phyloP scores from a whole-genome alignment of 2,329 filamentous ascomycete species.

The Epichloe festucae region DNA sequence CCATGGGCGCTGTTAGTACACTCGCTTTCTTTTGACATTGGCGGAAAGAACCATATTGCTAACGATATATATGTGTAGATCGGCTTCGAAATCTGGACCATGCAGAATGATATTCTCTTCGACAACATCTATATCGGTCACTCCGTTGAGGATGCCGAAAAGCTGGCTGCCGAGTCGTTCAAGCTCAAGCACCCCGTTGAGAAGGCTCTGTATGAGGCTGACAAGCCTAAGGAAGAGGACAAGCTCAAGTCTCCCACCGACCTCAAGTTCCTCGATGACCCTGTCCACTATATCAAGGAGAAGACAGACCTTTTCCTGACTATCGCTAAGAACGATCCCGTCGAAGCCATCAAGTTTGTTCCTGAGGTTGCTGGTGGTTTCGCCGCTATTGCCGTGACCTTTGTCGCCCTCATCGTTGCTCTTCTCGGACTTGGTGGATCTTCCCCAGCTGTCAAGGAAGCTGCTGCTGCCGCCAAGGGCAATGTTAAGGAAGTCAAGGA shows the following conservation, averaged over 20 bases:
- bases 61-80: slow-evolving; percentile 39
- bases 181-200: slow-evolving; percentile 78
- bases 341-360: slow-evolving; percentile 77
- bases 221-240: slow-evolving; percentile 59
- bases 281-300: slow-evolving; percentile 75
- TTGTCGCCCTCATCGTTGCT: slow-evolving; percentile 58
- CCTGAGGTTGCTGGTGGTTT: slow-evolving; percentile 81
- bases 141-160: slow-evolving; percentile 82
- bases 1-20: slow-evolving; percentile 80
- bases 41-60: slow-evolving; percentile 6
- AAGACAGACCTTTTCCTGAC: slow-evolving; percentile 86
- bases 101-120: slow-evolving; percentile 97
- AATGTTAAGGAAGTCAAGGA: slow-evolving; percentile 59
- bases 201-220: slow-evolving; percentile 63
- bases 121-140: slow-evolving; percentile 99
- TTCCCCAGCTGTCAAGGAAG: slow-evolving; percentile 61
- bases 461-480: slow-evolving; percentile 49
- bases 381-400: slow-evolving; percentile 53
- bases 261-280: slow-evolving; percentile 83
- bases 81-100: slow-evolving; percentile 99
- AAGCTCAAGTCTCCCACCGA: slow-evolving; percentile 59
- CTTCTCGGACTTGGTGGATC: slow-evolving; percentile 52
- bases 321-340: slow-evolving; percentile 66
- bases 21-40: slow-evolving; percentile 3
- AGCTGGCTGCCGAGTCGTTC: slow-evolving; percentile 81